Evolutionary conservation across 352 stramenopile genomes (phyloP).

Genomic region (Phytophthora cryptogea): DNA sequence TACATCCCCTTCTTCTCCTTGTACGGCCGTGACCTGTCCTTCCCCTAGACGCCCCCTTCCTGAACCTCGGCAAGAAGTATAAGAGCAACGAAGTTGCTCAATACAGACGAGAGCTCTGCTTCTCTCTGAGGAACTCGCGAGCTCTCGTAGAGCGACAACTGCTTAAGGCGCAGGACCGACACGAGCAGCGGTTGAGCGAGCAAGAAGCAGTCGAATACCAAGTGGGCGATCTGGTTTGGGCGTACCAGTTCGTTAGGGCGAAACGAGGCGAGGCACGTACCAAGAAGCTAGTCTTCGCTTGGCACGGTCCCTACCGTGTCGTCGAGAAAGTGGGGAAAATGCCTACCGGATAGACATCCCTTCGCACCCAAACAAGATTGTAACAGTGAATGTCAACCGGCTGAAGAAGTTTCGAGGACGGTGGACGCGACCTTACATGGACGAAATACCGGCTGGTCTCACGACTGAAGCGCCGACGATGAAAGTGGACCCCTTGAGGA

Average conservation of each 20-base stretch:
- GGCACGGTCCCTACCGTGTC: conserved; percentile 10
- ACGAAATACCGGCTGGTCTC: neutral
- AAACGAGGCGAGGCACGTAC: neutral
- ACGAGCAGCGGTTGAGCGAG: neutral
- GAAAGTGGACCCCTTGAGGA: neutral
- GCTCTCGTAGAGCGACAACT: conserved; percentile 12
- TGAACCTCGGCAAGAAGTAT: conserved; percentile 6
- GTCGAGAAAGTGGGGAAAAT: conserved; percentile 1
- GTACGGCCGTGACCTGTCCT: conserved; percentile 9
- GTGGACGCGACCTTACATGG: neutral
- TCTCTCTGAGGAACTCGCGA: conserved; percentile 1
- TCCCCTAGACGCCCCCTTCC: conserved; percentile 1
- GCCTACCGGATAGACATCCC: conserved; percentile 4
- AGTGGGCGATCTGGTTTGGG: conserved; percentile 3
- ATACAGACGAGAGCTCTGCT: conserved; percentile 4
- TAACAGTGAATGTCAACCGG: conserved; percentile 4
- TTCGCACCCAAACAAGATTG: neutral
- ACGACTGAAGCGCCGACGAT: no score
- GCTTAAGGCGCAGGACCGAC: conserved; percentile 3
- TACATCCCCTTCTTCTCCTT: conserved; percentile 14
- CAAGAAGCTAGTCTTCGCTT: conserved; percentile 18
- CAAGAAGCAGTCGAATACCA: neutral
- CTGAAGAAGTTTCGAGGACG: neutral
- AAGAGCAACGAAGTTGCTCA: conserved; percentile 12
- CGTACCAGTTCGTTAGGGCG: conserved; percentile 11